Base-by-base conservation (phyloP, 2,329 filamentous ascomycete genomes). In the Celoporthe dispersa region DNA sequence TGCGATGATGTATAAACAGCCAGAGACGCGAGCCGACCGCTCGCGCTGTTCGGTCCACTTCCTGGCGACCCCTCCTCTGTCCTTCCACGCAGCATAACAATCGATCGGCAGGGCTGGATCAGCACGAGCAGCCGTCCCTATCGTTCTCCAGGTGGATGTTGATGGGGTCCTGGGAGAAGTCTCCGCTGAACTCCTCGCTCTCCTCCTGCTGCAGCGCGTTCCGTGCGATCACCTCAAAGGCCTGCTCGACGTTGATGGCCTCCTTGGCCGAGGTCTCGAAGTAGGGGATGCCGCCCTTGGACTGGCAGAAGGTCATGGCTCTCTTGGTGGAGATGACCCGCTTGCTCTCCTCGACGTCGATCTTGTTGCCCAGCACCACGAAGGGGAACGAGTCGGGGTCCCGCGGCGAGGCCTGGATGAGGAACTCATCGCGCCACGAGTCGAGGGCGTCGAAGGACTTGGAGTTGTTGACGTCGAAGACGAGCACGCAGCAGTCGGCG, bases 261-360 rank as follows among this genome's bases (percentile, higher is more conserved):
- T 99, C 96, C 85, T 99, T 99, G 72, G 96, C 96, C 82, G 94
- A 98, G 25, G 96, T 99, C 88, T 99, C 96, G 78, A 99, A 99
- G 83, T 99, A 99, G 25, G 96, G 96, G 74, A 99, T 98, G 71
- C 94, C 94, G 63, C 95, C 95, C 83, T 98, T 98, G 69, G 94
- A 97, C 81, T 98, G 94, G 82, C 96, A 99, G 81, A 98, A 99
- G 19, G 95, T 94, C 89, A 95, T 94, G 71, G 96, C 96, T 73
- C 96, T 89, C 88, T 98, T 98, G 77, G 92, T 94, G 39, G 94
- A 97, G 77, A 99, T 97, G 86, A 96, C 94, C 80, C 96, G 89
- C 87, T 98, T 98, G 86, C 92, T 97, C 84, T 98, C 96, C 80
- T 98, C 96, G 61, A 98, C 91, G 84, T 99, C 96, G 77, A 99